A percentile compares a stretch with the other conserved stretches of the same genome.
phyloP scores from a whole-genome alignment of 305 asterid genomes.

The Solanum hybrid region DNA sequence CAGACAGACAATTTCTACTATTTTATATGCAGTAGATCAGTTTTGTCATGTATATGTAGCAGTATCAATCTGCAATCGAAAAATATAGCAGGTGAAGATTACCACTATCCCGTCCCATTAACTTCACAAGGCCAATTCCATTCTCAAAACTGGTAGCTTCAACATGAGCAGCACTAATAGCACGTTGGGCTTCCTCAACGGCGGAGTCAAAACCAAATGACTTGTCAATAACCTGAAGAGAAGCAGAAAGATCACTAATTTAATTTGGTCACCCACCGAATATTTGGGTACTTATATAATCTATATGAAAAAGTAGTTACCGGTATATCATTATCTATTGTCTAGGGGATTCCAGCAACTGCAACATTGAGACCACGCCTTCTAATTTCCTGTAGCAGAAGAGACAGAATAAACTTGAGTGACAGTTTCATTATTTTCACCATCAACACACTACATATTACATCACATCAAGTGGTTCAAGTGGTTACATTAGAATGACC shows the following conservation, averaged over 20 bases:
- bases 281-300: not conserved
- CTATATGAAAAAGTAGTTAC: conserved; percentile 20
- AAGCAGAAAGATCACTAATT: not conserved
- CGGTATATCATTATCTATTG: conserved; percentile 87
- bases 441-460: not conserved
- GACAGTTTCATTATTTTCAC: not conserved
- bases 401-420: not conserved
- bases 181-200: conserved; percentile 92
- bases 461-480: not conserved
- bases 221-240: conserved; percentile 56
- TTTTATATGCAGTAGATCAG: not conserved
- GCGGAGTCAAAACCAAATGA: conserved; percentile 88
- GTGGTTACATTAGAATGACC: not conserved
- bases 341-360: conserved; percentile 77
- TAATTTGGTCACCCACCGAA: not conserved
- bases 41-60: not conserved
- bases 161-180: conserved; percentile 82
- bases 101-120: conserved; percentile 86
- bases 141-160: conserved; percentile 78
- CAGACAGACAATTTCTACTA: not conserved
- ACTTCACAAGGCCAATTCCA: conserved; percentile 75
- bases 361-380: conserved; percentile 71
- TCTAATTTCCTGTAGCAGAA: conserved; percentile 48
- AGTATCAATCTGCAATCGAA: not conserved
- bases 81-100: not conserved